Evolutionary conservation across 805 yeast genomes (phyloP).

Genomic region (Saturnispora halmiae): DNA sequence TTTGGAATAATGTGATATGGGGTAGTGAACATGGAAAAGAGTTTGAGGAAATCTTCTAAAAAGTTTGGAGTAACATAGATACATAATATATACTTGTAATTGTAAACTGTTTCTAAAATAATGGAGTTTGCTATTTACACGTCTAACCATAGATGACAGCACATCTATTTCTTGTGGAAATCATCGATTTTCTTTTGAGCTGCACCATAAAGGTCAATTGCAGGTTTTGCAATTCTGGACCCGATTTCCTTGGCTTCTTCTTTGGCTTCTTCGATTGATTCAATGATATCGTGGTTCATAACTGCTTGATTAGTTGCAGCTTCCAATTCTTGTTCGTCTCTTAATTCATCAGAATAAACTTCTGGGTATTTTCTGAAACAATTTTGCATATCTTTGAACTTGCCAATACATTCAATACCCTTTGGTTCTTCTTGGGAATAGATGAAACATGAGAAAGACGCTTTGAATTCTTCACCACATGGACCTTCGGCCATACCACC

Average conservation of each 20-base stretch:
- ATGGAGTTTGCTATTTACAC: background rate
- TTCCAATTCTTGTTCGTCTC: slow-evolving; percentile 56
- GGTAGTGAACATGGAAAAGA: background rate
- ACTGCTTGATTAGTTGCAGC: slow-evolving; percentile 16
- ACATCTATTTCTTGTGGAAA: slow-evolving; percentile 11
- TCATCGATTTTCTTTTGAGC: slow-evolving; percentile 17
- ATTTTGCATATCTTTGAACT: slow-evolving; percentile 84
- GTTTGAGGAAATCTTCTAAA: background rate
- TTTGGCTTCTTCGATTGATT: slow-evolving; percentile 17
- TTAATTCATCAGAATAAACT: slow-evolving; percentile 82
- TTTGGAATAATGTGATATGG: slow-evolving; percentile 60
- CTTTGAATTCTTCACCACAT: slow-evolving; percentile 92
- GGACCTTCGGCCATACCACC: slow-evolving; percentile 99
- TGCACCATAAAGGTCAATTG: slow-evolving; percentile 13
- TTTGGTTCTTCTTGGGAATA: slow-evolving; percentile 92
- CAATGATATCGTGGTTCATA: slow-evolving; percentile 16
- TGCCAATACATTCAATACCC: slow-evolving; percentile 89
- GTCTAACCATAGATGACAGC: background rate
- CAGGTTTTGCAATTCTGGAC: slow-evolving; percentile 5
- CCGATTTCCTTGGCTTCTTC: slow-evolving; percentile 17
- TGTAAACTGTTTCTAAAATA: background rate
- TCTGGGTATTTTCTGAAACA: slow-evolving; percentile 94
- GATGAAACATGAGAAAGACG: slow-evolving; percentile 90
- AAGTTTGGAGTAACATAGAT: too few relatives aligned
- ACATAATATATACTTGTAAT: too few relatives aligned